Conservation (phyloP, 176 grass and related monocot genomes). For the Eleusine indica region DNA sequence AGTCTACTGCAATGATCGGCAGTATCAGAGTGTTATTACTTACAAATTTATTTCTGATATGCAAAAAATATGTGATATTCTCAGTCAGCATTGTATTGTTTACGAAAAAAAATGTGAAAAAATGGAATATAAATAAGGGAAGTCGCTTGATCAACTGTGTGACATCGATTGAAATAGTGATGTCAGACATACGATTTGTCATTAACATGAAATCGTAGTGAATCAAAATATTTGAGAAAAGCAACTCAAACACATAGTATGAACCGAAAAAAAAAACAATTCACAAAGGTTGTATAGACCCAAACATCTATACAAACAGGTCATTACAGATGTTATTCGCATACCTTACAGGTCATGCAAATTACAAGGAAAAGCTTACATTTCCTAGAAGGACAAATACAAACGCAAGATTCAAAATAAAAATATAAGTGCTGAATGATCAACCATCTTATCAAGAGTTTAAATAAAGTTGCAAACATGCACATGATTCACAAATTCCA, state of each 20-base stretch:
- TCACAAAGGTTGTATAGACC: not conserved
- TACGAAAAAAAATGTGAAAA: slow-evolving; percentile 4
- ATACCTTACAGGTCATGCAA: not conserved
- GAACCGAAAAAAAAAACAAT: slow-evolving; percentile 17
- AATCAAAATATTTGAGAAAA: slow-evolving; percentile 21
- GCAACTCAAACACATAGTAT: not conserved
- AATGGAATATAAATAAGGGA: not conserved
- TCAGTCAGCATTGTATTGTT: not conserved
- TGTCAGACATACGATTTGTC: not conserved
- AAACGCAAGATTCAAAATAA: slow-evolving; percentile 20
- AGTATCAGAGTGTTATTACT: not conserved
- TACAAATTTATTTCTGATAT: not conserved
- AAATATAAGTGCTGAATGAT: not conserved
- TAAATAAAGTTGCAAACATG: not conserved
- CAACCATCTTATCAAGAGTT: slow-evolving; percentile 20
- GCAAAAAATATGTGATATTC: not conserved
- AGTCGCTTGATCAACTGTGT: not conserved
- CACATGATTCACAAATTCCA: slow-evolving; percentile 19
- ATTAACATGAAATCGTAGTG: not conserved
- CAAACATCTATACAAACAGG: not conserved
- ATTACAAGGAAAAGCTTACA: not conserved
- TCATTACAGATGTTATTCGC: not conserved
- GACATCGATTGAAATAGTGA: not conserved
- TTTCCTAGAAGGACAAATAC: slow-evolving; percentile 16
- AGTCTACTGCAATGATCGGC: not conserved